Percentiles rank a stretch among this genome's conserved stretches.
Evolutionary conservation across 805 yeast genomes (phyloP).

Genomic region (Candida chilensis): DNA sequence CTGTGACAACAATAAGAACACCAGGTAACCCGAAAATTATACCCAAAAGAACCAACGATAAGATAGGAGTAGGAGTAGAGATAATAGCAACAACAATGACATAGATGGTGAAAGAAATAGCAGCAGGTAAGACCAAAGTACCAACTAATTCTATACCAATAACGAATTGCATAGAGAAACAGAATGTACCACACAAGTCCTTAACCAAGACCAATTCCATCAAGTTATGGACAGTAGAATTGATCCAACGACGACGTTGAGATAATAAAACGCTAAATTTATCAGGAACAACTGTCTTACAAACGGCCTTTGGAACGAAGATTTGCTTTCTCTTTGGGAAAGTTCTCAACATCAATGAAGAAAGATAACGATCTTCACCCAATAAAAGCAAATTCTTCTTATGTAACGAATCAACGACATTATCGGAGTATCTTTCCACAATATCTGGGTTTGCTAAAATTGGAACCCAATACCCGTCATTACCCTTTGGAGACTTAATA

Average conservation of each 20-base stretch:
- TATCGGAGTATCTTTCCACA: slow-evolving; percentile 85
- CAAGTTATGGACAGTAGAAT: slow-evolving; percentile 87
- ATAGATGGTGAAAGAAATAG: slow-evolving; percentile 75
- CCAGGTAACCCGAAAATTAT: slow-evolving; percentile 85
- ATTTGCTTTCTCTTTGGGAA: slow-evolving; percentile 86
- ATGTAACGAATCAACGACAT: slow-evolving; percentile 76
- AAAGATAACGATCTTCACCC: slow-evolving; percentile 85
- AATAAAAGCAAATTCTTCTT: slow-evolving; percentile 74
- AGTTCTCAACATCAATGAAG: slow-evolving; percentile 79
- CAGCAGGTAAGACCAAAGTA: slow-evolving; percentile 83
- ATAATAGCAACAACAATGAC: slow-evolving; percentile 66
- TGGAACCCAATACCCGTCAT: slow-evolving; percentile 84
- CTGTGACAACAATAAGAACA: slow-evolving; percentile 68
- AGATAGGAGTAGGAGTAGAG: slow-evolving; percentile 63
- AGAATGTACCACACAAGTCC: slow-evolving; percentile 89
- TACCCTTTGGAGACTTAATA: slow-evolving; percentile 81
- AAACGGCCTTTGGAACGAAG: slow-evolving; percentile 84
- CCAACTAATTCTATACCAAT: slow-evolving; percentile 79
- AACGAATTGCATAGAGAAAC: slow-evolving; percentile 92
- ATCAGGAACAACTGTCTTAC: slow-evolving; percentile 88
- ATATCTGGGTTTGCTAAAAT: slow-evolving; percentile 88
- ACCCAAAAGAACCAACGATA: slow-evolving; percentile 70
- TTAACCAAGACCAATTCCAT: slow-evolving; percentile 78
- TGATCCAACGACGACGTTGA: slow-evolving; percentile 95
- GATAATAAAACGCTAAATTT: slow-evolving; percentile 71